These are phyloP conservation scores for Pythium vanterpoolii DNA, from an alignment of 352 stramenopile genomes.

Conservation along the genomic window DNA sequence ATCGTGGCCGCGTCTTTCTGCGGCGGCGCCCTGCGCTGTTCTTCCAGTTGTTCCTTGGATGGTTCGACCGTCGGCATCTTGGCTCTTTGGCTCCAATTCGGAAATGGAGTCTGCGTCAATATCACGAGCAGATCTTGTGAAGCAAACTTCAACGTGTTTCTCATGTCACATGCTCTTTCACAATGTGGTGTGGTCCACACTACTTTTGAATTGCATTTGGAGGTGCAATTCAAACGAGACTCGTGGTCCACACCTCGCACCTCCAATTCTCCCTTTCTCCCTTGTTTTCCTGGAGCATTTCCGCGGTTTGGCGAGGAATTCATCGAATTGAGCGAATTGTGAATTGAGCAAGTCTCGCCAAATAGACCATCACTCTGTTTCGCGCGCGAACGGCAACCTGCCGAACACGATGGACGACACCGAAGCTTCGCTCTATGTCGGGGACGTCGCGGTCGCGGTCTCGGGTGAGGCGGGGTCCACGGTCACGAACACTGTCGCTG, in stretches of 20 bases:
- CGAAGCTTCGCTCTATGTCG: neutral
- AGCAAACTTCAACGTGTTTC: conserved; percentile 6
- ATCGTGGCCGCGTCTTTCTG: conserved; percentile 8
- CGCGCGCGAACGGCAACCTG: neutral
- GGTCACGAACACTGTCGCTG: neutral
- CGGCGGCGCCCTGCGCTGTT: conserved; percentile 9
- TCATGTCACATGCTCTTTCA: conserved; percentile 8
- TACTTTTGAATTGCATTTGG: conserved; percentile 12
- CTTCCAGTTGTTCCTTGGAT: conserved; percentile 4
- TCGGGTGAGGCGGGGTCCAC: no score
- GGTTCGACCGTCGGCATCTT: conserved; percentile 19
- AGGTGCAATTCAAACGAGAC: neutral
- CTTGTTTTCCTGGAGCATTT: neutral
- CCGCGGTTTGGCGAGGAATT: neutral
- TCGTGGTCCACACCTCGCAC: neutral
- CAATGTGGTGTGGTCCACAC: neutral
- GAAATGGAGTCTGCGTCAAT: neutral
- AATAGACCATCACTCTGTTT: conserved; percentile 17
- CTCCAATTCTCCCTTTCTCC: neutral
- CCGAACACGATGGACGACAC: conserved; percentile 2
- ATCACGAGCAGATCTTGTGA: neutral
- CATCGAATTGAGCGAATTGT: conserved; percentile 4
- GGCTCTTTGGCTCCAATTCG: neutral
- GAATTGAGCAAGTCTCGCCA: conserved; percentile 5
- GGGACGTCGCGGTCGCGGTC: neutral